Evolutionary conservation across 2,329 filamentous ascomycete species (phyloP).

Genomic region (Aspergillus ustus): DNA sequence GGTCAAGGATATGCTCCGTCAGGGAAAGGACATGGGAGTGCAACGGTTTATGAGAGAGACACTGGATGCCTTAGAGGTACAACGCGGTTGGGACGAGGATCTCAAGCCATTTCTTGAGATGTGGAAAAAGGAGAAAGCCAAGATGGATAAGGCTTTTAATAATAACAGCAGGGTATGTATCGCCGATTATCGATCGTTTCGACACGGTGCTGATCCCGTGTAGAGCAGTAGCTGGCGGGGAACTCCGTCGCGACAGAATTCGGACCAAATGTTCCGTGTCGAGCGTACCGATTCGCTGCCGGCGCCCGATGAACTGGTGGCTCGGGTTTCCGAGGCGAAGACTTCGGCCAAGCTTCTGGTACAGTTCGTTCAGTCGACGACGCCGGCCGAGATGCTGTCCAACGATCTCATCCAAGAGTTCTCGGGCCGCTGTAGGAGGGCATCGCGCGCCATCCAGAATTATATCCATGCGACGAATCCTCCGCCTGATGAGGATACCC

Average conservation of each 20-base stretch:
- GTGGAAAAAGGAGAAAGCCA: slow-evolving; percentile 87
- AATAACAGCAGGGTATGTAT: not conserved
- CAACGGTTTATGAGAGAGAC: slow-evolving; percentile 88
- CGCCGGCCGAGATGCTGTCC: slow-evolving; percentile 71
- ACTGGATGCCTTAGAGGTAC: slow-evolving; percentile 74
- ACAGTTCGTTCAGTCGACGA: slow-evolving; percentile 86
- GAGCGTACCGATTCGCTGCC: slow-evolving; percentile 60
- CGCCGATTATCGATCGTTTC: not conserved
- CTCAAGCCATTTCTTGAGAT: slow-evolving; percentile 74
- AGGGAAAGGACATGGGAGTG: slow-evolving; percentile 73
- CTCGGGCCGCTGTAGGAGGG: slow-evolving; percentile 79
- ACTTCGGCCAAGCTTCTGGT: slow-evolving; percentile 91
- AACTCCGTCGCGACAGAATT: slow-evolving; percentile 33
- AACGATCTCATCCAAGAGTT: slow-evolving; percentile 96
- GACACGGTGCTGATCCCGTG: not conserved
- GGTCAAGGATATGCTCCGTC: slow-evolving; percentile 74
- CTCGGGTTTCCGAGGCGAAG: slow-evolving; percentile 84
- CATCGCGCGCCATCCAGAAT: slow-evolving; percentile 78
- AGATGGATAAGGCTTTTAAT: slow-evolving; percentile 51
- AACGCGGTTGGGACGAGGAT: slow-evolving; percentile 75
- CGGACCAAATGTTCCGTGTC: slow-evolving; percentile 23
- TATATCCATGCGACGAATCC: slow-evolving; percentile 85
- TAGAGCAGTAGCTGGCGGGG: slow-evolving; percentile 14
- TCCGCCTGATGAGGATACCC: slow-evolving; percentile 86
- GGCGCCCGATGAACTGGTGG: slow-evolving; percentile 74